phyloP scores from a whole-genome alignment of 345 rosid species.

The Dovyalis caffra region DNA sequence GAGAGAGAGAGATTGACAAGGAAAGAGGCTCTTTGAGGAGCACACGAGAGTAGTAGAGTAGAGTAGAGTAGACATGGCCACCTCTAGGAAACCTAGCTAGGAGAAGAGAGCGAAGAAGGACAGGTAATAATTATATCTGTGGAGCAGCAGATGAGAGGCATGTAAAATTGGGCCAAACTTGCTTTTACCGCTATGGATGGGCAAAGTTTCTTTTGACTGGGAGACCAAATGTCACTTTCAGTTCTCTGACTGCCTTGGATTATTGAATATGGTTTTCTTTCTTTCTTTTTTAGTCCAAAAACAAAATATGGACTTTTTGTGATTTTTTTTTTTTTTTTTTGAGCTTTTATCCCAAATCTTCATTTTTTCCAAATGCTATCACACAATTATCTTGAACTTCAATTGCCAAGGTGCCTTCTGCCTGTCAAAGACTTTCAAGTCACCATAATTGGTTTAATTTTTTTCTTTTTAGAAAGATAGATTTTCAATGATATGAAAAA shows the following conservation, averaged over 20 bases:
- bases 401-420: too few relatives aligned
- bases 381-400: neutral
- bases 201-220: constrained; percentile 35
- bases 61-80: constrained; percentile 27
- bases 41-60: neutral
- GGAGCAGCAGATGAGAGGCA: neutral
- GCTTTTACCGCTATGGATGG: constrained; percentile 15
- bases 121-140: constrained; percentile 13
- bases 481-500: too few relatives aligned
- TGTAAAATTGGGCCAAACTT: constrained; percentile 9
- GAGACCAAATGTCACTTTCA: constrained; percentile 34
- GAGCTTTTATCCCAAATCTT: neutral
- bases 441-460: too few relatives aligned
- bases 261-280: neutral
- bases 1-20: constrained; percentile 4
- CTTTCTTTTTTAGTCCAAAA: neutral
- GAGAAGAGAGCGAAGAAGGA: constrained; percentile 4
- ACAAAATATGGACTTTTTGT: neutral
- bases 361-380: neutral
- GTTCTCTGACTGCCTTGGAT: constrained; percentile 13
- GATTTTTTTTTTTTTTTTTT: neutral
- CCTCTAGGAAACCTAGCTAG: constrained; percentile 32
- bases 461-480: too few relatives aligned
- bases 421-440: too few relatives aligned
- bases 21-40: neutral